These are phyloP conservation scores for Eimeria necatrix DNA, from an alignment of 169 alveolate species.

Conservation along the genomic window DNA sequence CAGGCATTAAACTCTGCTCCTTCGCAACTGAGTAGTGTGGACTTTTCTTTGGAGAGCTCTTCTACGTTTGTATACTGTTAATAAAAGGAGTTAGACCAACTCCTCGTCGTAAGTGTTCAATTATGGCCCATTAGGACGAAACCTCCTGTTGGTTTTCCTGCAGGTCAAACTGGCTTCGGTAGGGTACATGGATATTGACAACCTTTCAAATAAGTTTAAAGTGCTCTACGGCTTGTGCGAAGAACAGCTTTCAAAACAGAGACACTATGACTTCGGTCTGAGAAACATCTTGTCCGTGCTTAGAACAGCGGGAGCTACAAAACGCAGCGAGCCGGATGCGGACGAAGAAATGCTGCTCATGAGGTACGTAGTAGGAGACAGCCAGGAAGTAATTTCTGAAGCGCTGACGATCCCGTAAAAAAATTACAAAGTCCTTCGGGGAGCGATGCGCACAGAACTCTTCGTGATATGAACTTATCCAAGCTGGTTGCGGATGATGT, in stretches of 20 bases:
- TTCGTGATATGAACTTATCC: constrained; percentile 97
- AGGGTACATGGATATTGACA: constrained; percentile 93
- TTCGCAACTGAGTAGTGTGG: no score
- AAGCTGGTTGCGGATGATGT: constrained; percentile 97
- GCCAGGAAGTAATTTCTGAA: background rate
- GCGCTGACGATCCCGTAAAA: background rate
- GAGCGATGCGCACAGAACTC: constrained; percentile 90
- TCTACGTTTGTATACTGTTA: no score
- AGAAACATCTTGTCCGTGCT: constrained; percentile 96
- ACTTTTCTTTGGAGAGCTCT: no score
- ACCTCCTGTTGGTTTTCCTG: background rate
- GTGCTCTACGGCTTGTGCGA: constrained; percentile 96
- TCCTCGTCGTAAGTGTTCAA: no score
- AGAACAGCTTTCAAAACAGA: constrained; percentile 96
- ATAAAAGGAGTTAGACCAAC: no score
- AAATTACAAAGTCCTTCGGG: constrained; percentile 80
- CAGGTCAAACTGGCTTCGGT: constrained; percentile 96
- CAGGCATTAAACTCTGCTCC: no score
- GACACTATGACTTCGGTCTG: constrained; percentile 97
- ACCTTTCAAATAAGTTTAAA: constrained; percentile 96
- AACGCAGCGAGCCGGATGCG: constrained; percentile 92
- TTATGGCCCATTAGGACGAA: no score
- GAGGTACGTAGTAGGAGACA: constrained; percentile 53
- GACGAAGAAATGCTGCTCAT: constrained; percentile 94
- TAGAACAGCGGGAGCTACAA: constrained; percentile 96